Conservation (phyloP, 768 basidiomycete genomes). For the Tephrocybe sp. region DNA sequence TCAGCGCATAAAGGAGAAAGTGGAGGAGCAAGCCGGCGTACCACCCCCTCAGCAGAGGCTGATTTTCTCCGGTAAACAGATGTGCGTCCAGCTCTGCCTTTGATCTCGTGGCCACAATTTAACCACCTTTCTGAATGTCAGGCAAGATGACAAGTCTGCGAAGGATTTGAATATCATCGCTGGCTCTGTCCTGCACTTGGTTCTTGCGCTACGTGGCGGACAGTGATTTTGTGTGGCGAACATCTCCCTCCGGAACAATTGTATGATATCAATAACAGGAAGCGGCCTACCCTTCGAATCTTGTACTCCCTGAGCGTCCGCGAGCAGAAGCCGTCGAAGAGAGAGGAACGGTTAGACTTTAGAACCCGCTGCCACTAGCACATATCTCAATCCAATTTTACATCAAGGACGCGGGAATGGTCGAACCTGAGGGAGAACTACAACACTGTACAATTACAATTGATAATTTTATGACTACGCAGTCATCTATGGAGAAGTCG, state of each 20-base stretch:
- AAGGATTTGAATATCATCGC: conserved; percentile 81
- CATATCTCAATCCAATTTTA: too few species aligned
- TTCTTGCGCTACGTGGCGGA: conserved; percentile 94
- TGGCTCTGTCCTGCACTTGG: conserved; percentile 90
- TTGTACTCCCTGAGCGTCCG: not conserved
- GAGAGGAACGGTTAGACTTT: not conserved
- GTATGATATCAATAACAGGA: conserved; percentile 14
- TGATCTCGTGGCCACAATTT: conserved; percentile 1
- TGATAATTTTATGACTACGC: not conserved
- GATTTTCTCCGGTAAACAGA: conserved; percentile 90
- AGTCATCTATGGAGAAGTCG: not conserved
- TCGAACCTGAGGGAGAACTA: not conserved
- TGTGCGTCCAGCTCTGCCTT: conserved; percentile 52
- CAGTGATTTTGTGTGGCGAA: conserved; percentile 33
- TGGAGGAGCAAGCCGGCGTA: conserved; percentile 98
- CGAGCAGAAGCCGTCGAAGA: not conserved
- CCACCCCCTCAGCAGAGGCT: conserved; percentile 94
- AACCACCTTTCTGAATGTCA: conserved; percentile 28
- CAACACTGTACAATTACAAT: too few species aligned
- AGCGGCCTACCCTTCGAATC: not conserved
- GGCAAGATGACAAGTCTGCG: conserved; percentile 91
- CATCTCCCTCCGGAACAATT: not conserved
- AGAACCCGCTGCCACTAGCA: too few species aligned
- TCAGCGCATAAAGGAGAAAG: conserved; percentile 92
- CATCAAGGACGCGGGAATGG: too few species aligned